A percentile compares a stretch with the other conserved stretches of the same genome.
These are phyloP conservation scores for Silene coronaria DNA, from an alignment of 179 eudicot species.

Conservation along the genomic window DNA sequence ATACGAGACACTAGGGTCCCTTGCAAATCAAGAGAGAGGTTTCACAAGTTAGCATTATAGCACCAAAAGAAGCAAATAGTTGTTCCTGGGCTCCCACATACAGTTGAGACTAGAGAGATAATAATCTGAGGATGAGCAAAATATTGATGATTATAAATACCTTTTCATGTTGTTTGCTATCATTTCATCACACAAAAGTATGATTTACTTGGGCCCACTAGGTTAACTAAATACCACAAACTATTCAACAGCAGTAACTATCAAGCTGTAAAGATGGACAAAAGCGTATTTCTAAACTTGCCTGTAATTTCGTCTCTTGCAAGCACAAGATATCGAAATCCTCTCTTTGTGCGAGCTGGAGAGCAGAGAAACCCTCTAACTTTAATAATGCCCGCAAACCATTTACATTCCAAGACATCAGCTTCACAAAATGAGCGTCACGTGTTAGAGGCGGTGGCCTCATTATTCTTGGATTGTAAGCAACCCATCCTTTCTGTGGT, in stretches of 20 bases:
- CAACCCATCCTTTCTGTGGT: constrained; percentile 86
- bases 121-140: too few relatives aligned
- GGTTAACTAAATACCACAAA: not conserved
- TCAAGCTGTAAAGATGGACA: not conserved
- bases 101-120: too few relatives aligned
- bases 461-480: constrained; percentile 82
- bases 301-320: constrained; percentile 98
- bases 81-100: too few relatives aligned
- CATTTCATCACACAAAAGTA: not conserved
- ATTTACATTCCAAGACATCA: constrained; percentile 96
- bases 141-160: too few relatives aligned
- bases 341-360: constrained; percentile 82
- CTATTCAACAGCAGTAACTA: not conserved
- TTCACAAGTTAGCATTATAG: too few relatives aligned
- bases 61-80: too few relatives aligned
- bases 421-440: constrained; percentile 48
- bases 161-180: not conserved
- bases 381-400: constrained; percentile 86
- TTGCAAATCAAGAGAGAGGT: too few relatives aligned
- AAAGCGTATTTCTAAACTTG: constrained; percentile 19
- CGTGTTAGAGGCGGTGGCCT: constrained; percentile 66
- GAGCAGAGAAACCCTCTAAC: constrained; percentile 61
- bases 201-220: not conserved
- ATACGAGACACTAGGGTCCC: too few relatives aligned
- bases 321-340: constrained; percentile 87